phyloP scores from a whole-genome alignment of 495 filamentous ascomycete species.

The Trichoderma virens region DNA sequence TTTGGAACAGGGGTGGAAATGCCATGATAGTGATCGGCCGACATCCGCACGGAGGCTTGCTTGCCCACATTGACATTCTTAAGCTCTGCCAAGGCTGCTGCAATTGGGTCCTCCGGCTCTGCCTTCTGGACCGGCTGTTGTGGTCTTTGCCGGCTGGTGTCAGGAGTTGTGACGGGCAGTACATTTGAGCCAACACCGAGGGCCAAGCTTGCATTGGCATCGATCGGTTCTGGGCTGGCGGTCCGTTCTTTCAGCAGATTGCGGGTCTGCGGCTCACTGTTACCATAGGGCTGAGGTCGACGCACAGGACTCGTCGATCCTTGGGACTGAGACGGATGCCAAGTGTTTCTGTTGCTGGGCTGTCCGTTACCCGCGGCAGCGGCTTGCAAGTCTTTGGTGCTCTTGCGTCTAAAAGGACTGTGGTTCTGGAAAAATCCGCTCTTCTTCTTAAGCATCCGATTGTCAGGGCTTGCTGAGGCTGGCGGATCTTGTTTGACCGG shows the following conservation, averaged over 20 bases:
- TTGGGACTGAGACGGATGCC: constrained; percentile 32
- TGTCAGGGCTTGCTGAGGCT: constrained; percentile 41
- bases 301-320: constrained; percentile 16
- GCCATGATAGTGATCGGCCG: constrained; percentile 89
- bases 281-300: constrained; percentile 23
- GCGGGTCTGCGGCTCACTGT: constrained; percentile 12
- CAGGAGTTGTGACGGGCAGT: constrained; percentile 88
- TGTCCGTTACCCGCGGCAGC: constrained; percentile 10
- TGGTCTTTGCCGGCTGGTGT: constrained; percentile 24
- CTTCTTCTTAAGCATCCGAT: constrained; percentile 67
- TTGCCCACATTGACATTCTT: constrained; percentile 65
- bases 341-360: constrained; percentile 52
- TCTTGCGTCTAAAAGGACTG: constrained; percentile 92
- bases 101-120: constrained; percentile 69
- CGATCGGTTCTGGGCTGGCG: constrained; percentile 74
- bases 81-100: constrained; percentile 82
- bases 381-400: constrained; percentile 61
- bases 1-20: constrained; percentile 73
- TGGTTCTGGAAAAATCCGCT: constrained; percentile 90
- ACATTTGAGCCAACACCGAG: constrained; percentile 96
- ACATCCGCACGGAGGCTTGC: constrained; percentile 67
- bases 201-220: constrained; percentile 86
- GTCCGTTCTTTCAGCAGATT: constrained; percentile 36
- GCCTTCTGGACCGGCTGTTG: constrained; percentile 18
- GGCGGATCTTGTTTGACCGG: constrained; percentile 50